Evolutionary conservation across 345 rosid genomes (phyloP).

Genomic region (Erysimum cheiranthoides): DNA sequence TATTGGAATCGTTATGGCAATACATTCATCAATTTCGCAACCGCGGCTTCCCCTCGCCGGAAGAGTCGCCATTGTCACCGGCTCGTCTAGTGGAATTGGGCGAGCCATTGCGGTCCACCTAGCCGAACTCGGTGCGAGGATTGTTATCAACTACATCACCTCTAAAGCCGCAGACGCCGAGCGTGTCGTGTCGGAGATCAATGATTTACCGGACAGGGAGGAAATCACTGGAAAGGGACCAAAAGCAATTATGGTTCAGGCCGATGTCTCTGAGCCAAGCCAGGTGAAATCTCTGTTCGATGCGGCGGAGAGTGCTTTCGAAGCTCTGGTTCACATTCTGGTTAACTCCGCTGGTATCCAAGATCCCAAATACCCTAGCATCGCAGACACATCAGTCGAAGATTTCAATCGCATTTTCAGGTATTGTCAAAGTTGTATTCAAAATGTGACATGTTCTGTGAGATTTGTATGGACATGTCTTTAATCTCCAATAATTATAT

Average conservation of each 20-base stretch:
- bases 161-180: conserved; percentile 62
- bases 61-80: conserved; percentile 71
- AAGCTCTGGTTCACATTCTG: conserved; percentile 57
- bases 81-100: conserved; percentile 77
- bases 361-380: conserved; percentile 58
- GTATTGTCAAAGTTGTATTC: too few species aligned
- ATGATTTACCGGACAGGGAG: conserved; percentile 39
- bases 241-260: conserved; percentile 54
- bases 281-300: conserved; percentile 69
- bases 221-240: conserved; percentile 39
- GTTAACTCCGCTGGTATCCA: conserved; percentile 62
- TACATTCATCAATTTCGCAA: conserved; percentile 21
- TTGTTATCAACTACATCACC: conserved; percentile 56
- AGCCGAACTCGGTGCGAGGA: conserved; percentile 66
- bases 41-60: conserved; percentile 51
- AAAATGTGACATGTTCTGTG: too few species aligned
- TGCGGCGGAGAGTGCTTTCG: conserved; percentile 56
- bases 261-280: conserved; percentile 64
- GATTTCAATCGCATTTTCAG: conserved; percentile 58
- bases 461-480: too few species aligned
- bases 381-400: conserved; percentile 59
- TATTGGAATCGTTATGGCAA: conserved; percentile 1
- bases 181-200: conserved; percentile 54
- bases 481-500: too few species aligned
- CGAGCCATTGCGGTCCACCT: conserved; percentile 64